Conservation (phyloP, 2,329 filamentous ascomycete species). For the Fusarium buharicum region DNA sequence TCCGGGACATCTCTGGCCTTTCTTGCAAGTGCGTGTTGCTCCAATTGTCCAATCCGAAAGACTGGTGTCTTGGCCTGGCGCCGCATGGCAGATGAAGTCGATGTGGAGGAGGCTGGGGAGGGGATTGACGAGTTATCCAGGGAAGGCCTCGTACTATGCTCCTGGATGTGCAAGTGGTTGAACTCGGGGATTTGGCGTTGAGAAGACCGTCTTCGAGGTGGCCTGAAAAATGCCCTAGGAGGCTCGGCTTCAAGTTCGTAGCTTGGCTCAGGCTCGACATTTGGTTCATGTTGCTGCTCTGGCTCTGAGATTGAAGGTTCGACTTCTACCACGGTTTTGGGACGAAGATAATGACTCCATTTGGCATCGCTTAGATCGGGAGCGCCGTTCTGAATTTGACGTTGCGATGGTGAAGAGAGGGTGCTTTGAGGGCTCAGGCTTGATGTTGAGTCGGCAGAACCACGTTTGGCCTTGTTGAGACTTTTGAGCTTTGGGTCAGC, state of each 20-base stretch:
- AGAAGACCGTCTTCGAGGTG: conserved; percentile 27
- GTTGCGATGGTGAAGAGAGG: conserved; percentile 33
- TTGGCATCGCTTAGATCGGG: conserved; percentile 46
- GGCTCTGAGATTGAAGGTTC: conserved; percentile 31
- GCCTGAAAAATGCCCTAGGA: conserved; percentile 28
- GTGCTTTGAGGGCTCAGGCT: conserved; percentile 35
- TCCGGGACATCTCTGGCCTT: conserved; percentile 40
- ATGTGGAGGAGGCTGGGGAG: conserved; percentile 51
- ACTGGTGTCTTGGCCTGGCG: conserved; percentile 64
- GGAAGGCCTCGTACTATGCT: conserved; percentile 36
- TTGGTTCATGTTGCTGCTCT: conserved; percentile 22
- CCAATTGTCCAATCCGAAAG: conserved; percentile 61
- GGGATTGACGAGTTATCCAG: conserved; percentile 42
- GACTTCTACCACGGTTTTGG: conserved; percentile 36
- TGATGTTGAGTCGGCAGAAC: conserved; percentile 43
- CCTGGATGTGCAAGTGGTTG: conserved; percentile 40
- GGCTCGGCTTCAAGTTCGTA: conserved; percentile 22
- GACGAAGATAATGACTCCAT: conserved; percentile 46
- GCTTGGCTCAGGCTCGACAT: conserved; percentile 8
- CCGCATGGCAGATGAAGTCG: conserved; percentile 50
- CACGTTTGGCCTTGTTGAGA: conserved; percentile 41
- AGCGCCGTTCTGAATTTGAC: conserved; percentile 34
- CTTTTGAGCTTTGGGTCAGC: conserved; percentile 45
- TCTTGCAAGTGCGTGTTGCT: conserved; percentile 46
- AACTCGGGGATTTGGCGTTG: conserved; percentile 43